Evolutionary conservation across 495 filamentous ascomycete species (phyloP), one percentile per base, ranked within the genome.

Genomic region (Hypoxylon fragiforme): DNA sequence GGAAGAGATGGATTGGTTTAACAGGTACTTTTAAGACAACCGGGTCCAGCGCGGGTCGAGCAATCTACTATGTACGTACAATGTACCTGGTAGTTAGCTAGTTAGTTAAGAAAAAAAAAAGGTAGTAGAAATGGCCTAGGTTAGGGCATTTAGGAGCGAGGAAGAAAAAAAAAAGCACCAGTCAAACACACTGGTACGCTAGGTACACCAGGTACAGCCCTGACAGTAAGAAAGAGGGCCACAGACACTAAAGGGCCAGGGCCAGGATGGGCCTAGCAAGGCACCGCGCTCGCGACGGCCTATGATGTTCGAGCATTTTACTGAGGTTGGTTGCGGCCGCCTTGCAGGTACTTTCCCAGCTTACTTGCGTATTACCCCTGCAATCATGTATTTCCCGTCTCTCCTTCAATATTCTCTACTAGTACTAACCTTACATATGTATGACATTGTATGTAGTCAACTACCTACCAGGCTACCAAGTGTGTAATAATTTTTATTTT

Each of bases 11-110:
- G 57, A 32, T 54, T 77, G 73, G 73, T 71, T 65, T 70, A 67
- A 72, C 65, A 62, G 71, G 74, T 67, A 72, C 68, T 66, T 74
- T 77, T 76, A 78, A 79, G 73, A 77, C 76, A 75, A 75, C 59
- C 55, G 58, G 54, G 35, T 42, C 58, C 58, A 47, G 58, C 58
- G 39, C 57, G 57, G 45, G 57, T 60, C 50, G 44, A 50, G 48
- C 54, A 44, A 37, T 28, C 24, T 9, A n/a, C n/a, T n/a, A 28
- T 28, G 24, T 28, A 28, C 24, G 4, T 9, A n/a, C n/a, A n/a
- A n/a, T n/a, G n/a, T n/a, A n/a, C n/a, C n/a, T n/a, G n/a, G n/a
- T n/a, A n/a, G n/a, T n/a, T n/a, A 28, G 4, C 24, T 28, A 9
- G 24, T 4, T 9, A 28, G 24, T 28, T 44, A 11, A 41, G 49